Conservation (phyloP, 805 yeast species). For the Ogataea dorogensis region DNA sequence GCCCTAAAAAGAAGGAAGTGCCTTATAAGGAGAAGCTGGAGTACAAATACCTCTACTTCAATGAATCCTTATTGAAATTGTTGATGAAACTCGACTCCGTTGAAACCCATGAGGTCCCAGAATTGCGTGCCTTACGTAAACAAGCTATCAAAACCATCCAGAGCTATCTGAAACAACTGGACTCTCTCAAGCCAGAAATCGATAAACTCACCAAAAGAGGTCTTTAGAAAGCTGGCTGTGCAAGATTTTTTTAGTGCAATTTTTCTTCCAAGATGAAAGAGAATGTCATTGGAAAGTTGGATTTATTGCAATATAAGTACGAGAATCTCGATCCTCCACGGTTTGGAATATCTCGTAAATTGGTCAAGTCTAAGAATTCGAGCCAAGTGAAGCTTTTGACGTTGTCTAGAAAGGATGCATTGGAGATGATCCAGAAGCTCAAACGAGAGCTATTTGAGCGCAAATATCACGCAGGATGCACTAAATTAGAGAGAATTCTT, state of each 20-base stretch:
- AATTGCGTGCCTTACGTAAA: constrained; percentile 57
- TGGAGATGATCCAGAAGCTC: constrained; percentile 42
- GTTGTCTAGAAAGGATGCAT: constrained; percentile 41
- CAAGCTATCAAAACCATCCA: constrained; percentile 60
- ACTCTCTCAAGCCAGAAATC: constrained; percentile 29
- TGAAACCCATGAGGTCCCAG: constrained; percentile 42
- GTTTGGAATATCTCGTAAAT: constrained; percentile 46
- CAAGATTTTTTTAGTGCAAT: constrained; percentile 4
- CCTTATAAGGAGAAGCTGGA: constrained; percentile 28
- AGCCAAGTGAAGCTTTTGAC: constrained; percentile 38
- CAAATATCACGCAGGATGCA: constrained; percentile 47
- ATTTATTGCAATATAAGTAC: constrained; percentile 53
- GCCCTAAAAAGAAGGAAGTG: constrained; percentile 5
- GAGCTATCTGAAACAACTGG: constrained; percentile 54
- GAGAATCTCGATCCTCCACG: constrained; percentile 45
- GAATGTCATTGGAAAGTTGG: constrained; percentile 51
- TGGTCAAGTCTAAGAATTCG: constrained; percentile 42
- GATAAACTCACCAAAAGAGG: constrained; percentile 21
- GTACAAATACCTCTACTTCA: constrained; percentile 56
- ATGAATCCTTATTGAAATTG: constrained; percentile 66
- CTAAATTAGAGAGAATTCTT: constrained; percentile 41
- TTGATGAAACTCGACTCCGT: constrained; percentile 66
- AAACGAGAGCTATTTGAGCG: constrained; percentile 45
- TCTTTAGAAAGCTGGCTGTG: constrained; percentile 11
- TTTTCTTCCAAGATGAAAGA: constrained; percentile 29